These are phyloP conservation scores for Umbelopsis isabellina DNA, from an alignment of 192 early-diverging fungal genomes.

Conservation along the genomic window DNA sequence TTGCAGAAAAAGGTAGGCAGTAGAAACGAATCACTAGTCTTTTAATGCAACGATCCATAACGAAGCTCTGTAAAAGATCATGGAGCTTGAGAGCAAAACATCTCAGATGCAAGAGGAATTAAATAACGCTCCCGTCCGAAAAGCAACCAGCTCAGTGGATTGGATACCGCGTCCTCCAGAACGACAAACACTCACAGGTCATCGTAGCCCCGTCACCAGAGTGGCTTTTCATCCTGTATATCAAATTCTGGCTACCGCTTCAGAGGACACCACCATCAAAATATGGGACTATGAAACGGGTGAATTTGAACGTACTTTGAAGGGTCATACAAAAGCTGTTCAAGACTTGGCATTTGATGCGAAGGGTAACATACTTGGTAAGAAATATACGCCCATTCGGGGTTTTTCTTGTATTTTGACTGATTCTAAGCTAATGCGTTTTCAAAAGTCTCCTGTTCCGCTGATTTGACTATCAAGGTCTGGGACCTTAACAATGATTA, in stretches of 20 bases:
- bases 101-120: slow-evolving; percentile 78
- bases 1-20: slow-evolving; percentile 80
- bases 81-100: slow-evolving; percentile 89
- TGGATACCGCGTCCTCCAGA: slow-evolving; percentile 89
- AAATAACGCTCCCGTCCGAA: slow-evolving; percentile 59
- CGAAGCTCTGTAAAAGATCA: slow-evolving; percentile 58
- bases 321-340: slow-evolving; percentile 96
- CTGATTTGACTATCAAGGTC: slow-evolving; percentile 88
- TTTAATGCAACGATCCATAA: not conserved
- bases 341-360: slow-evolving; percentile 85
- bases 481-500: slow-evolving; percentile 89
- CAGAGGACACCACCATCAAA: slow-evolving; percentile 91
- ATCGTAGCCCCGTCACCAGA: slow-evolving; percentile 79
- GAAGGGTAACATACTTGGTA: slow-evolving; percentile 82
- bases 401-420: not conserved
- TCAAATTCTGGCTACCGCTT: slow-evolving; percentile 79
- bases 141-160: slow-evolving; percentile 60
- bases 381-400: slow-evolving; percentile 13
- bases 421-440: slow-evolving; percentile 13
- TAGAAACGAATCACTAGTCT: not conserved
- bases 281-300: slow-evolving; percentile 95
- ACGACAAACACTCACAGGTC: slow-evolving; percentile 70
- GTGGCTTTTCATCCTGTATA: slow-evolving; percentile 90
- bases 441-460: slow-evolving; percentile 82
- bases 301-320: slow-evolving; percentile 89